A percentile compares a stretch with the other conserved stretches of the same genome.
Conservation (phyloP, 2,329 filamentous ascomycete genomes). For the Pestalotiopsis sp. region DNA sequence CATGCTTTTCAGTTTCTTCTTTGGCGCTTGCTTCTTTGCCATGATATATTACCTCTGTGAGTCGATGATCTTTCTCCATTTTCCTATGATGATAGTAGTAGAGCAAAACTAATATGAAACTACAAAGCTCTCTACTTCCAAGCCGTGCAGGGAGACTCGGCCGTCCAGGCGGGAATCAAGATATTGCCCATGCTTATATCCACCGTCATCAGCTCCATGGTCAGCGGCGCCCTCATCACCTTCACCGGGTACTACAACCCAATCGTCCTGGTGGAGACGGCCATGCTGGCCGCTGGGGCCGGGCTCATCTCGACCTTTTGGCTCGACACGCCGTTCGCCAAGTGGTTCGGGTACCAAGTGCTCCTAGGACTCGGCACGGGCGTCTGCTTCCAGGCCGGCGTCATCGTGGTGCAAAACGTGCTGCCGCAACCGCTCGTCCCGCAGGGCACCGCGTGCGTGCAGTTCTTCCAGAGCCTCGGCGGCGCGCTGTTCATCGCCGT, state of each 20-base stretch:
- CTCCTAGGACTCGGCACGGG: conserved; percentile 57
- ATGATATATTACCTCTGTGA: conserved; percentile 57
- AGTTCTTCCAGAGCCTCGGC: conserved; percentile 68
- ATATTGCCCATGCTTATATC: conserved; percentile 54
- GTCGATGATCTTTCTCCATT: conserved; percentile 15
- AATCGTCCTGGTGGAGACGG: conserved; percentile 38
- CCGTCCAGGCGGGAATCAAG: conserved; percentile 56
- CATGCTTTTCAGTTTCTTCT: conserved; percentile 45
- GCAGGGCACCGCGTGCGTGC: conserved; percentile 52
- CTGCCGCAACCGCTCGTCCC: conserved; percentile 51
- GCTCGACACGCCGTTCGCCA: conserved; percentile 44
- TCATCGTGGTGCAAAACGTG: conserved; percentile 55
- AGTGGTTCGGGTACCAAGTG: conserved; percentile 64
- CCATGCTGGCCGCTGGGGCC: conserved; percentile 43
- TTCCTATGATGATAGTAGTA: not conserved
- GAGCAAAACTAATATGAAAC: not conserved
- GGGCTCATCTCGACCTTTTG: conserved; percentile 58
- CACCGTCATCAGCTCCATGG: conserved; percentile 47
- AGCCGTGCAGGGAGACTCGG: conserved; percentile 51
- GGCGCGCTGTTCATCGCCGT: conserved; percentile 68
- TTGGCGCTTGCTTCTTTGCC: conserved; percentile 55
- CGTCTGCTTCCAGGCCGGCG: conserved; percentile 49
- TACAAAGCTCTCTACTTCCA: conserved; percentile 52
- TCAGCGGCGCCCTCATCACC: conserved; percentile 36
- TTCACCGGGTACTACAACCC: conserved; percentile 44